Percentiles rank a stretch among this genome's conserved stretches.
Conservation (phyloP, 352 stramenopile genomes). For the Bremia lactucae region DNA sequence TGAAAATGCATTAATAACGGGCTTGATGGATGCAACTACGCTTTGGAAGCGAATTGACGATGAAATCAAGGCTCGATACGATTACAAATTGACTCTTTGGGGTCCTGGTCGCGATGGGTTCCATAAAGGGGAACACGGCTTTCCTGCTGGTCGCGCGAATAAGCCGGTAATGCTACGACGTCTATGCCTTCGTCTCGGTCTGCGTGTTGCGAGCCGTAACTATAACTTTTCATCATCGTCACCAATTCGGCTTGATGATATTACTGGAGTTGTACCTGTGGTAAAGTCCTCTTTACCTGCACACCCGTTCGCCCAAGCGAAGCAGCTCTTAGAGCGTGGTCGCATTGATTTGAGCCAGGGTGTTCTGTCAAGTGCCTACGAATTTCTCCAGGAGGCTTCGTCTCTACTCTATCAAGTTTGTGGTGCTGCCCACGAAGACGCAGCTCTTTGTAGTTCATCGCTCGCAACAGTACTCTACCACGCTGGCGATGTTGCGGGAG, state of each 20-base stretch:
- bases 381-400: conserved; percentile 86
- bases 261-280: conserved; percentile 89
- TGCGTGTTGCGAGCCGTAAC: conserved; percentile 82
- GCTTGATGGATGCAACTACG: conserved; percentile 25
- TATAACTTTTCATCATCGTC: conserved; percentile 73
- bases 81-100: conserved; percentile 72
- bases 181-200: conserved; percentile 88
- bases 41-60: conserved; percentile 52
- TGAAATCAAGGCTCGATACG: conserved; percentile 67
- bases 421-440: conserved; percentile 87
- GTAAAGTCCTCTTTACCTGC: conserved; percentile 87
- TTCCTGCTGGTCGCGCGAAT: conserved; percentile 43
- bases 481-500: conserved; percentile 79
- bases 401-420: conserved; percentile 90
- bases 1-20: conserved; percentile 13
- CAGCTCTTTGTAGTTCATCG: conserved; percentile 87
- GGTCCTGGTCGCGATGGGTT: conserved; percentile 16
- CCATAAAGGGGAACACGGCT: conserved; percentile 2
- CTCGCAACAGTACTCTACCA: conserved; percentile 90
- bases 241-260: conserved; percentile 86
- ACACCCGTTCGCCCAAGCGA: conserved; percentile 65
- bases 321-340: conserved; percentile 82
- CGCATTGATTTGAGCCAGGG: conserved; percentile 72
- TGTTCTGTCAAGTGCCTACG: conserved; percentile 67
- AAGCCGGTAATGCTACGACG: conserved; percentile 84